Percentiles rank a stretch among this genome's conserved stretches.
These are phyloP conservation scores for Malus hybrid DNA, from an alignment of 331 rosid genomes.

Conservation along the genomic window DNA sequence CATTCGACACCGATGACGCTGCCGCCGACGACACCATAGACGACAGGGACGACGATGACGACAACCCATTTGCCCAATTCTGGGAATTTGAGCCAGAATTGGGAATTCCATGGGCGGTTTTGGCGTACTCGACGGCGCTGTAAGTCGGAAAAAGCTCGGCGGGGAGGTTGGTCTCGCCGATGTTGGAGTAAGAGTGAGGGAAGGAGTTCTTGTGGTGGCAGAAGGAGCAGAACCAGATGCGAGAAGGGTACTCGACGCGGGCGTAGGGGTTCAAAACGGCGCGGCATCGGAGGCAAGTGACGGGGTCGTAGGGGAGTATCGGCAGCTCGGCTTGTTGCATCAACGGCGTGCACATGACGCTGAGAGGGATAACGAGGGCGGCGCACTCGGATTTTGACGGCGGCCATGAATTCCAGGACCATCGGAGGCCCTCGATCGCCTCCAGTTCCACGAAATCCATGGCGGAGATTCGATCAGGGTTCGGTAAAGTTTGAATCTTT, in stretches of 20 bases:
- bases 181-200: slow-evolving; percentile 57
- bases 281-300: slow-evolving; percentile 51
- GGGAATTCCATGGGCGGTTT: neutral
- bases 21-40: slow-evolving; percentile 22
- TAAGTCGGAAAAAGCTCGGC: slow-evolving; percentile 95
- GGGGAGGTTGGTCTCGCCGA: slow-evolving; percentile 79
- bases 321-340: slow-evolving; percentile 65
- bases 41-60: slow-evolving; percentile 41
- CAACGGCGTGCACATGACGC: slow-evolving; percentile 76
- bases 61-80: slow-evolving; percentile 24
- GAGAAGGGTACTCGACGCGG: slow-evolving; percentile 73
- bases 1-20: slow-evolving; percentile 7
- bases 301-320: slow-evolving; percentile 70
- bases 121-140: slow-evolving; percentile 72
- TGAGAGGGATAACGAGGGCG: slow-evolving; percentile 57
- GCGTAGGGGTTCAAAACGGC: slow-evolving; percentile 89
- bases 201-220: slow-evolving; percentile 58
- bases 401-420: slow-evolving; percentile 98
- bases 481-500: neutral
- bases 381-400: slow-evolving; percentile 38
- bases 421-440: slow-evolving; percentile 87
- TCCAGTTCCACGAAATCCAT: slow-evolving; percentile 90
- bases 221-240: slow-evolving; percentile 89
- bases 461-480: neutral
- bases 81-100: slow-evolving; percentile 11